Conservation (phyloP, 2,329 filamentous ascomycete species). For the Diplocarpon rosae region DNA sequence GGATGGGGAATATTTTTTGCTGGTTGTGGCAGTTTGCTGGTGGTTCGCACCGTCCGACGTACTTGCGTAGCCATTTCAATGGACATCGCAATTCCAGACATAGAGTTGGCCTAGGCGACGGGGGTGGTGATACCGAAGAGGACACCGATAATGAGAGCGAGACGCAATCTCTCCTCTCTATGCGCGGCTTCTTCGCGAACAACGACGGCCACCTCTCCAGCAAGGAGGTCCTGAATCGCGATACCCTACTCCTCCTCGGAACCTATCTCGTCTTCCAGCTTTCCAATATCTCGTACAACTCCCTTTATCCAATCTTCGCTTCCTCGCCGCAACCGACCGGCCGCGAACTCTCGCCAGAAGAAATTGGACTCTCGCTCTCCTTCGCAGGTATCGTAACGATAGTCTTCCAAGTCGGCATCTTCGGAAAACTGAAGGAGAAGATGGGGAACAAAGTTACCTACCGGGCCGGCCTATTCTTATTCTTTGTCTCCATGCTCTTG, state of each 20-base stretch:
- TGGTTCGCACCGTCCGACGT: conserved; percentile 44
- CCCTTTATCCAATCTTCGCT: conserved; percentile 86
- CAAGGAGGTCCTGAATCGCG: conserved; percentile 60
- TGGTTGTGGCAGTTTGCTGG: conserved; percentile 62
- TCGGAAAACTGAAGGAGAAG: conserved; percentile 64
- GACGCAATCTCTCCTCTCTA: conserved; percentile 21
- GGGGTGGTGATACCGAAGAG: conserved; percentile 33
- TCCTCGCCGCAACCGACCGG: conserved; percentile 66
- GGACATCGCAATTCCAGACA: conserved; percentile 22
- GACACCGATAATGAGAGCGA: conserved; percentile 20
- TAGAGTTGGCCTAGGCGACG: conserved; percentile 23
- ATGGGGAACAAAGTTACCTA: conserved; percentile 84
- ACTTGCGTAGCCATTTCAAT: conserved; percentile 31
- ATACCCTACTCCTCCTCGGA: conserved; percentile 68
- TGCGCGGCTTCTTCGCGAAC: conserved; percentile 32
- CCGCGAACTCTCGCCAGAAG: conserved; percentile 60
- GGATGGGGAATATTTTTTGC: conserved; percentile 48
- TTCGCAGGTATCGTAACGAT: conserved; percentile 81
- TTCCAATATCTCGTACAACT: conserved; percentile 90
- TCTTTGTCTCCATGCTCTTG: conserved; percentile 70
- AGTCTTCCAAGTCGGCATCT: conserved; percentile 77
- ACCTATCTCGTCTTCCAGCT: conserved; percentile 93
- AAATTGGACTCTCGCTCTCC: conserved; percentile 76
- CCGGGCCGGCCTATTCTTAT: conserved; percentile 63
- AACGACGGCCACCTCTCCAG: conserved; percentile 37